These are phyloP conservation scores for Hypomontagnella monticulosa DNA, from an alignment of 495 filamentous ascomycete genomes.

Conservation along the genomic window DNA sequence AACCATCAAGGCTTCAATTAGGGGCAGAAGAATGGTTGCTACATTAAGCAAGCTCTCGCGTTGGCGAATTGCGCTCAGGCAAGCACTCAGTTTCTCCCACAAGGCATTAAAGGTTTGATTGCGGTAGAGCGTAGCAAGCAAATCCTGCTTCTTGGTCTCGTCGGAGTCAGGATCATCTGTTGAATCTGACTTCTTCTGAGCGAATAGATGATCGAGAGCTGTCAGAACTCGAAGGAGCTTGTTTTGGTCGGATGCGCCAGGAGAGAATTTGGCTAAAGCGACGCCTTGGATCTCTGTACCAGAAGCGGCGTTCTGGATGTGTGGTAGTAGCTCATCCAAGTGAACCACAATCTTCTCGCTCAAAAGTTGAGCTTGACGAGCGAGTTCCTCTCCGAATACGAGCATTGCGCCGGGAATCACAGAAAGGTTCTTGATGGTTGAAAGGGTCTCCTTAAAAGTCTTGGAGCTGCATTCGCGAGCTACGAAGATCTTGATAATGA, in stretches of 20 bases:
- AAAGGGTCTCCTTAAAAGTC: slow-evolving; percentile 95
- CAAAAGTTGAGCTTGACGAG: slow-evolving; percentile 82
- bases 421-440: slow-evolving; percentile 97
- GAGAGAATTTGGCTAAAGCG: slow-evolving; percentile 94
- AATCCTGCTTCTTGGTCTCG: slow-evolving; percentile 74
- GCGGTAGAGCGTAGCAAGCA: slow-evolving; percentile 87
- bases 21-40: slow-evolving; percentile 89
- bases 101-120: slow-evolving; percentile 87
- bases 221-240: slow-evolving; percentile 94
- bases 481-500: slow-evolving; percentile 95
- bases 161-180: slow-evolving; percentile 64
- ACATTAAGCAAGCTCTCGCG: slow-evolving; percentile 96
- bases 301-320: slow-evolving; percentile 85
- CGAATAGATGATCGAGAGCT: slow-evolving; percentile 93
- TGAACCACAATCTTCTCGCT: slow-evolving; percentile 85
- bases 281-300: slow-evolving; percentile 95
- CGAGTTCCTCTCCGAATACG: slow-evolving; percentile 89
- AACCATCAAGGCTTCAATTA: slow-evolving; percentile 98
- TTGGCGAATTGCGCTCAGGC: slow-evolving; percentile 85
- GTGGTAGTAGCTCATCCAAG: slow-evolving; percentile 84
- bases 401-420: slow-evolving; percentile 89
- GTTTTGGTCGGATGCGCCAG: slow-evolving; percentile 91
- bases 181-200: slow-evolving; percentile 67
- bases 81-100: slow-evolving; percentile 95
- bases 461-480: slow-evolving; percentile 96